phyloP scores from a whole-genome alignment of 495 filamentous ascomycete genomes.

The Talaromyces stipitatus region DNA sequence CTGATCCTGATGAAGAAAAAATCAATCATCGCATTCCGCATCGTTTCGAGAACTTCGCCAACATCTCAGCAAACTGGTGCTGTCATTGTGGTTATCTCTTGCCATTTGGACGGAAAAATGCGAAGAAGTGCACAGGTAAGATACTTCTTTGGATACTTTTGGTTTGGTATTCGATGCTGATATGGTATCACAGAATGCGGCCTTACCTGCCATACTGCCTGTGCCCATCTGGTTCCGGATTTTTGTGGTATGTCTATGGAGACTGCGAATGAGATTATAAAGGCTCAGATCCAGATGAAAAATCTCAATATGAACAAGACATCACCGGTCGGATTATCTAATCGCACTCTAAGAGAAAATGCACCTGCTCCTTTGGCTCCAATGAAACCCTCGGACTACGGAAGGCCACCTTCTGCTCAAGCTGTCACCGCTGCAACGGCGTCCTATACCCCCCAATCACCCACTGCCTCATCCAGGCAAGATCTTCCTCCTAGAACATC shows the following conservation, averaged over 20 bases:
- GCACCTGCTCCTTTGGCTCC: constrained; percentile 39
- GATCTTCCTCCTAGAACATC: constrained; percentile 27
- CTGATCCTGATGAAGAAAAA: constrained; percentile 96
- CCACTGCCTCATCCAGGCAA: constrained; percentile 27
- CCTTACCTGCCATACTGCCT: constrained; percentile 84
- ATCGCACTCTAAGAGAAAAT: constrained; percentile 57
- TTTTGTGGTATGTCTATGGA: constrained; percentile 99
- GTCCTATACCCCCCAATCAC: constrained; percentile 38
- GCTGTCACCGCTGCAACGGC: constrained; percentile 40
- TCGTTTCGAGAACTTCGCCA: constrained; percentile 88
- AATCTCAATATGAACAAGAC: constrained; percentile 33
- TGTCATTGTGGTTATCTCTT: constrained; percentile 98
- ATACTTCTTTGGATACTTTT: not conserved
- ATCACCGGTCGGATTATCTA: constrained; percentile 35
- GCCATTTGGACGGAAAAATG: constrained; percentile 92
- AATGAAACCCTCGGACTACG: constrained; percentile 29
- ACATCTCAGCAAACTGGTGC: constrained; percentile 98
- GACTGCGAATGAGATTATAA: constrained; percentile 84
- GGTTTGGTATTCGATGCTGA: not conserved
- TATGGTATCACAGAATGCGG: constrained; percentile 61
- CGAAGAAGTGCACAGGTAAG: constrained; percentile 81
- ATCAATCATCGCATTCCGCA: constrained; percentile 99
- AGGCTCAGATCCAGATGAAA: constrained; percentile 36
- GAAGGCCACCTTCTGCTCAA: constrained; percentile 38
- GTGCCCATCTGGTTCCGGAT: constrained; percentile 92